Base-by-base conservation (phyloP, 352 stramenopile genomes). In the Globisporangium takayamanum region DNA sequence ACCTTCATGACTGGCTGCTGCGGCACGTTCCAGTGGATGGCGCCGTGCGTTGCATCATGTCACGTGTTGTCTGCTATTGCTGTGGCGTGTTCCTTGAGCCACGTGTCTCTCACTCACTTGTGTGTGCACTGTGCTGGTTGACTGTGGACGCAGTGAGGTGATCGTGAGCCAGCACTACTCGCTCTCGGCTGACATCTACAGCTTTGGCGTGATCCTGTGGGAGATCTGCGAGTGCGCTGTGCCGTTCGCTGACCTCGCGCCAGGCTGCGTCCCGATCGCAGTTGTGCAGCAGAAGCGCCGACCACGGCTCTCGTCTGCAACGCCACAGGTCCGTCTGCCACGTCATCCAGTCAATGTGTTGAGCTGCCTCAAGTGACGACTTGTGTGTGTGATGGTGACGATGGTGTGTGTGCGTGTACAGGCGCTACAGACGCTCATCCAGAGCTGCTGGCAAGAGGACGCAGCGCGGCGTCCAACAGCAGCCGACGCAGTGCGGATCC, bases 11-110 rank as follows among this genome's bases (percentile, higher is more conserved):
- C 81, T 0, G 73, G 79, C 7, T 93, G 81, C 48, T 88, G 81
- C 46, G 81, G 84, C 20, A 92, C 84, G 8, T 93, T 83, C 60
- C 84, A 92, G 57, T 90, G 79, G 84, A 90, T 91, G 84, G 80
- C 84, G 16, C 78, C 80, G 83, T 91, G 72, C 50, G 82, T 80
- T 30, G 33, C 5, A 7, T 12, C 33, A 12, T 18, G 15, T 33
- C 8, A 12, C 20, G 6, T 54, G 42, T 47, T 47, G 36, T 47
- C 18, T 61, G 8, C 42, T n/a, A 4, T 14, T 55, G 8, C 2
- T 11, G n/a, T 33, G 28, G 28, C 2, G 28, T 33, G 22, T 39
- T 37, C 6, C 5, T n/a, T 44, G 49, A 2, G 16, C 1, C 16
- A 10, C 20, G 6, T 42, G 5, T 54, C n/a, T 42, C 42, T 16